Base-by-base conservation (phyloP, 768 basidiomycete genomes). In the Lactarius sanguifluus region DNA sequence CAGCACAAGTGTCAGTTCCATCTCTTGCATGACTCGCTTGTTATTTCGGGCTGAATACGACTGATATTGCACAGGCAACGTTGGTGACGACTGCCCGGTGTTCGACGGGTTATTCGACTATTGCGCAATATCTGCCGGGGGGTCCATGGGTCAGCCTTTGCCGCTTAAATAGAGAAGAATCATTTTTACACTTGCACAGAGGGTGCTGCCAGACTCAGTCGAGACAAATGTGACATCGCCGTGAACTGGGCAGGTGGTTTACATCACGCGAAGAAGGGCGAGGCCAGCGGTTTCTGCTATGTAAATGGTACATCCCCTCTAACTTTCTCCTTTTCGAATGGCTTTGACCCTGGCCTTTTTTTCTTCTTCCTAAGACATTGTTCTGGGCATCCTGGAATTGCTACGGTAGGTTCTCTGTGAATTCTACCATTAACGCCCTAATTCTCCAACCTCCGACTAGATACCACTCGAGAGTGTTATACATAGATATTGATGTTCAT, bases 81-180 rank as follows among this genome's bases (percentile, higher is more conserved):
- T 98, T 25, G 97, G 96, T 40, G 97, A 99, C 72, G 97, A 99
- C 76, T 98, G 96, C 77, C 97, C 97, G 2, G 94, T 98, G 40
- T 99, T 99, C 71, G 97, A 99, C 71, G 97, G 97, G 1, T 79
- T 99, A 56, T 99, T 99, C 75, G 97, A 99, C 72, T 99, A 98
- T 75, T 98, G 97, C 75, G 96, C 96, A 3, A 99, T 99, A 72
- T 98, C 97, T 13, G 97, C 97, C n/a, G 97, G 97, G 57, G 97
- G 97, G 3, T 97, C 95, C 0, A 98, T 99, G 94, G 96, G 97
- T 97, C 71, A 65, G 88, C 77, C 45, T 34, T 56, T 18, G 18
- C n/a, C 43, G 16, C 23, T 18, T n/a, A 45, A 1, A 4, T 47
- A 40, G 30, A 4, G 7, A 32, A 57, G 34, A 59, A n/a, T 9